A percentile compares a stretch with the other conserved stretches of the same genome.
These are phyloP conservation scores for Dinochytrium kinnereticum DNA, from an alignment of 371 early-diverging fungal genomes.

Conservation along the genomic window DNA sequence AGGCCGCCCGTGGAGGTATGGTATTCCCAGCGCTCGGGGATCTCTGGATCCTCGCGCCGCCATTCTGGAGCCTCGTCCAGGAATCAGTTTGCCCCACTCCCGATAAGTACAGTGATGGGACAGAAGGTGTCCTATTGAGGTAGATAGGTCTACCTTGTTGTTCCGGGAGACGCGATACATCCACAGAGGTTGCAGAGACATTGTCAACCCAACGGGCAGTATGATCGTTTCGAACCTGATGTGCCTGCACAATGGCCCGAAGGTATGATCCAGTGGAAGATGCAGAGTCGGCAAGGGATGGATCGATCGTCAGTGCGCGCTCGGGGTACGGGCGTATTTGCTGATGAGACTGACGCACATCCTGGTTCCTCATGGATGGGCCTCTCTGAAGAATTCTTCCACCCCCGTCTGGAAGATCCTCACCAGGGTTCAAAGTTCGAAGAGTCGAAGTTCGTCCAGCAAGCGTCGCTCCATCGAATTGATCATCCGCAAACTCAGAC, in stretches of 20 bases:
- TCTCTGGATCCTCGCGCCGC: not conserved
- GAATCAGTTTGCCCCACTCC: not conserved
- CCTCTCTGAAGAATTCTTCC: no score
- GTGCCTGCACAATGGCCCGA: not conserved
- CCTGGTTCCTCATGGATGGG: no score
- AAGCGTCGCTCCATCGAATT: slow-evolving; percentile 7
- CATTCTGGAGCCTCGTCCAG: not conserved
- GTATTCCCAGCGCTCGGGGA: not conserved
- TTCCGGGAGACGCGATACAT: no score
- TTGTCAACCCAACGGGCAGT: slow-evolving; percentile 7
- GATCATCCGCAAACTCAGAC: not conserved
- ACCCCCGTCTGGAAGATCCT: not conserved
- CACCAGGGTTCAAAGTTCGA: not conserved
- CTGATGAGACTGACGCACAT: no score
- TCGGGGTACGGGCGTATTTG: no score
- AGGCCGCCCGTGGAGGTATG: slow-evolving; percentile 1
- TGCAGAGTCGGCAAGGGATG: not conserved
- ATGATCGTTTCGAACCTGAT: not conserved
- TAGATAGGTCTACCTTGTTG: no score
- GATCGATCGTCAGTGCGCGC: not conserved
- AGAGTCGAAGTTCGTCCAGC: slow-evolving; percentile 5
- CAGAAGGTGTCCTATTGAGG: not conserved
- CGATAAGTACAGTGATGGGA: not conserved
- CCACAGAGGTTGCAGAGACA: not conserved
- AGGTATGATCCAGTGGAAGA: not conserved